Base-by-base conservation (phyloP, 2,329 filamentous ascomycete species). In the Colletotrichum echinochloae region DNA sequence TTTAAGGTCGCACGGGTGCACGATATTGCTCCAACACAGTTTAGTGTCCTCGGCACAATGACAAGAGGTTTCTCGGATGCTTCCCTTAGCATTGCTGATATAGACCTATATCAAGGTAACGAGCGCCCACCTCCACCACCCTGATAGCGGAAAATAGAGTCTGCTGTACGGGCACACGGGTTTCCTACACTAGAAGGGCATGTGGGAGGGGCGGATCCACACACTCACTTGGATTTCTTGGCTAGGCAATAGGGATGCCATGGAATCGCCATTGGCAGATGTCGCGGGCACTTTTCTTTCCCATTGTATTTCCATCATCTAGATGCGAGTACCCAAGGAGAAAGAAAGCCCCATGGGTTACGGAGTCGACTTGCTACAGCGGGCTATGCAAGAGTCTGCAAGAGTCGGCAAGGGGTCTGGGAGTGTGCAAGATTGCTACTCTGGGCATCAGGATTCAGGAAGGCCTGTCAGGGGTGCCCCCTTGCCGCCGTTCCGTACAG, bases 361-460 rank as follows among this genome's bases (percentile, higher is more conserved):
- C 37, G 16, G 28, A 65, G 35, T 69, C 39, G 55, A 69, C 35
- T 54, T 65, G 66, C 26, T 65, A 69, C 66, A 59, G 18, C 30
- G 61, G 44, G 26, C 33, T 28, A 26, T 20, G 37, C 46, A 39
- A 8, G 14, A 37, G 28, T 16, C 2, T 51, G 59, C 23, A 61
- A 14, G 33, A 28, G 18, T 52, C 26, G 28, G 52, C 3, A n/a
- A n/a, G n/a, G n/a, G n/a, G n/a, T n/a, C n/a, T n/a, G n/a, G n/a
- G n/a, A 30, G 18, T 51, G 20, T 44, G 37, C 6, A 41, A 44
- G 18, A 60, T 9, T 6, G 6, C 28, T 20, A 12, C 41, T 49
- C 44, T 44, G 49, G 14, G 41, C 46, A 37, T 33, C 7, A 23
- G 23, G 55, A n/a, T n/a, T n/a, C n/a, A n/a, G n/a, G n/a, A n/a